phyloP scores from a whole-genome alignment of 2,329 filamentous ascomycete genomes.

The Blastomyces emzantsi region DNA sequence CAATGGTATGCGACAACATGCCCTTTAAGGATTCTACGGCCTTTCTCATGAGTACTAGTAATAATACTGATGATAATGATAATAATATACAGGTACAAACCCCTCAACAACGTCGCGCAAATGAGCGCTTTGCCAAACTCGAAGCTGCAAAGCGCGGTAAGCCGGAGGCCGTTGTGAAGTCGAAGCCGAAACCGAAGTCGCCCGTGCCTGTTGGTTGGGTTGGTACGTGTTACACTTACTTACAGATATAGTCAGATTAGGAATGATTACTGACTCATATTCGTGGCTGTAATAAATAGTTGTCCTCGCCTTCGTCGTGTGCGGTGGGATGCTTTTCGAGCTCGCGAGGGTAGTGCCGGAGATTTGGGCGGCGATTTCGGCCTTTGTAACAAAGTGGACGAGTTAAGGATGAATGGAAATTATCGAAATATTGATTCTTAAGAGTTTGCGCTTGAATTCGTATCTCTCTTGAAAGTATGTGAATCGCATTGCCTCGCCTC shows the following conservation, averaged over 20 bases:
- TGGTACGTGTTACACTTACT: constrained; percentile 38
- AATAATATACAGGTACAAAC: constrained; percentile 48
- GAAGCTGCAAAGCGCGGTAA: constrained; percentile 55
- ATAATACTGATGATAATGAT: background rate
- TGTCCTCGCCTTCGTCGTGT: constrained; percentile 54
- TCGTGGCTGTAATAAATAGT: constrained; percentile 33
- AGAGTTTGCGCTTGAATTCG: background rate
- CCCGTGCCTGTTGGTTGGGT: constrained; percentile 51
- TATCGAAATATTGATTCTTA: background rate
- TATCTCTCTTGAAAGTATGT: background rate
- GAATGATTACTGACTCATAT: constrained; percentile 14
- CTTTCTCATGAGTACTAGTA: background rate
- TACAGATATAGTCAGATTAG: constrained; percentile 1
- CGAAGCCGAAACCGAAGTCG: constrained; percentile 43
- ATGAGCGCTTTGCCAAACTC: constrained; percentile 50
- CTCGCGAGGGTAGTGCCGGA: constrained; percentile 40
- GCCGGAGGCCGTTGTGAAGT: constrained; percentile 36
- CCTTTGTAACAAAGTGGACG: constrained; percentile 16
- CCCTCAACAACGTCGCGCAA: constrained; percentile 55
- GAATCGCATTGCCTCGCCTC: background rate
- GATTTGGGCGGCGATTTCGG: constrained; percentile 25
- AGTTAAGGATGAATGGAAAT: constrained; percentile 7
- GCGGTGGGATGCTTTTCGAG: constrained; percentile 53
- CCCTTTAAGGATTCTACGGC: background rate
- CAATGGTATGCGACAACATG: constrained; percentile 1